Evolutionary conservation across 176 grass and related monocot genomes (phyloP).

Genomic region (Carex parvula): DNA sequence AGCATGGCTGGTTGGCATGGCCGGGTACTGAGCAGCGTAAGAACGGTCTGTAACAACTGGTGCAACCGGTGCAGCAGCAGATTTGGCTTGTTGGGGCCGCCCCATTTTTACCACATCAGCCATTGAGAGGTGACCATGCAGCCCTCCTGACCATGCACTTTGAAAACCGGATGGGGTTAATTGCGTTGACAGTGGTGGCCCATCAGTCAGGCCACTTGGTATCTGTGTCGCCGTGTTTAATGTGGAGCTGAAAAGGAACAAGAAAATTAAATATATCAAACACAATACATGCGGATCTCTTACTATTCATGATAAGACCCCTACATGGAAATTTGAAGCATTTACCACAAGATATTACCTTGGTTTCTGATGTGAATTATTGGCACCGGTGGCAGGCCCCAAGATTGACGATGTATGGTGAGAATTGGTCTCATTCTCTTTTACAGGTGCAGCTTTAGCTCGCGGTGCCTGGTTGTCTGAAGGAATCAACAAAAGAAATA

Average conservation of each 20-base stretch:
- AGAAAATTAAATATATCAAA: not conserved
- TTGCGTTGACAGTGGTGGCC: slow-evolving; percentile 47
- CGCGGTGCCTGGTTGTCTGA: slow-evolving; percentile 41
- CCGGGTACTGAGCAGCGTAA: slow-evolving; percentile 61
- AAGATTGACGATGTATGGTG: slow-evolving; percentile 39
- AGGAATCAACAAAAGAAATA: slow-evolving; percentile 17
- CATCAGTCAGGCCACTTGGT: slow-evolving; percentile 40
- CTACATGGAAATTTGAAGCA: not conserved
- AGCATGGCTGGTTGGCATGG: slow-evolving; percentile 54
- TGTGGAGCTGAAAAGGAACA: slow-evolving; percentile 37
- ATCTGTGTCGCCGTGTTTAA: slow-evolving; percentile 32
- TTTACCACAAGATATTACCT: slow-evolving; percentile 41
- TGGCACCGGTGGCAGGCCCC: slow-evolving; percentile 42
- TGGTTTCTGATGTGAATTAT: slow-evolving; percentile 49
- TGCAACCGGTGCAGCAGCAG: slow-evolving; percentile 31
- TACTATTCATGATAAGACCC: not conserved
- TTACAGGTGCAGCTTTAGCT: slow-evolving; percentile 24
- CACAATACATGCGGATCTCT: slow-evolving; percentile 16
- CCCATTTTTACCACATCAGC: slow-evolving; percentile 97
- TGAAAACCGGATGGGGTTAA: slow-evolving; percentile 52
- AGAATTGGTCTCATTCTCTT: slow-evolving; percentile 32
- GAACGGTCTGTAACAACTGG: slow-evolving; percentile 48
- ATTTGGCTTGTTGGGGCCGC: slow-evolving; percentile 56
- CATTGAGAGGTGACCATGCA: slow-evolving; percentile 77
- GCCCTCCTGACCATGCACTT: slow-evolving; percentile 73